Evolutionary conservation across 352 stramenopile species (phyloP).

Genomic region (Aphanomyces astaci): DNA sequence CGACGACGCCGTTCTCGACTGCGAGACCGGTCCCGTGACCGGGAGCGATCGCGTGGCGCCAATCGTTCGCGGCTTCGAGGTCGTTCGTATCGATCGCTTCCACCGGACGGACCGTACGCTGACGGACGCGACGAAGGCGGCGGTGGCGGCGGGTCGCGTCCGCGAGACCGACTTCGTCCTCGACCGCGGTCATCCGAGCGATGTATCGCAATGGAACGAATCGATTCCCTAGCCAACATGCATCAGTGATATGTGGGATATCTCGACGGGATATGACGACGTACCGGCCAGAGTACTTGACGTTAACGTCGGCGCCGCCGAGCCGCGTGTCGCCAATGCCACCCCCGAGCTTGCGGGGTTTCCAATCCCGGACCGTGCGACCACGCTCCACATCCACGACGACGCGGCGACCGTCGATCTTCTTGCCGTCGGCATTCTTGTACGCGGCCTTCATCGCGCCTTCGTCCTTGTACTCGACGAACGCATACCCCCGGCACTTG

Average conservation of each 20-base stretch:
- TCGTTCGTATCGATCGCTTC: not conserved
- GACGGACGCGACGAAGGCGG: not conserved
- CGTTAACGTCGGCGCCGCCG: constrained; percentile 64
- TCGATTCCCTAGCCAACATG: constrained; percentile 17
- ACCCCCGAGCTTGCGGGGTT: constrained; percentile 90
- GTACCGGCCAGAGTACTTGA: constrained; percentile 79
- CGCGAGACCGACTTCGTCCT: constrained; percentile 14
- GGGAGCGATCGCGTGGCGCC: not conserved
- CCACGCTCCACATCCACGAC: constrained; percentile 97
- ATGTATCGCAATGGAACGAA: not conserved
- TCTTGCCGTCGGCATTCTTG: constrained; percentile 91
- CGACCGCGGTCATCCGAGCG: not conserved
- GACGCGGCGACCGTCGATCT: constrained; percentile 93
- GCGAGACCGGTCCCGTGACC: not conserved
- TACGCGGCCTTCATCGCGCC: constrained; percentile 94
- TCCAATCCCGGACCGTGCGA: constrained; percentile 95
- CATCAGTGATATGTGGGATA: no score
- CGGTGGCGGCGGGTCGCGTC: not conserved
- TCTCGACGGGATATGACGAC: no score
- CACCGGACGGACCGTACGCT: not conserved
- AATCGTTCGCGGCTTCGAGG: constrained; percentile 16
- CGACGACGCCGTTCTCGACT: not conserved
- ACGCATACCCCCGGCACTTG: constrained; percentile 93
- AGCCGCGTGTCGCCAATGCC: constrained; percentile 88
- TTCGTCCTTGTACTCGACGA: constrained; percentile 98